Evolutionary conservation across 2,329 filamentous ascomycete species (phyloP), one percentile per base, ranked within the genome.

Genomic region (Calonectria crousiana): DNA sequence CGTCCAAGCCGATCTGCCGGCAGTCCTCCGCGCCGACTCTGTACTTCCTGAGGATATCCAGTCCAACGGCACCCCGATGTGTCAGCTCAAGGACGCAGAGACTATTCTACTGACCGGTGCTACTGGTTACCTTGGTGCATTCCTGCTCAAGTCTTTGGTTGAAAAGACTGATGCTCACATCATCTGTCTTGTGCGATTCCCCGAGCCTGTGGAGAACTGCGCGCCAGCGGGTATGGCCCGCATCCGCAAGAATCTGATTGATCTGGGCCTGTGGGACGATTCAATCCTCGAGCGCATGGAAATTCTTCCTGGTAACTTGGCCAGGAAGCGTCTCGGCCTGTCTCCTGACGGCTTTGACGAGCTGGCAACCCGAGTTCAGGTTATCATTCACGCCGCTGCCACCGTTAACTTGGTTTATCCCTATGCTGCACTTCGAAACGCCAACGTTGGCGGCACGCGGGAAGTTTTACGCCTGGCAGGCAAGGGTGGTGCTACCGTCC

Each of bases 341-440:
- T 88, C 92, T 0, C 89, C 90, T 0, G 90, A 93, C 16, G 88
- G 86, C 0, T 96, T 95, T 78, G 89, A 92, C 30, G 88, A 92
- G 34, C 87, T 96, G 10, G 92, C 92, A 1, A 83, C 86, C 14
- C 90, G 92, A 9, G 88, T 95, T 1, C 88, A 96, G 75, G 94
- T 95, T 44, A 93, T 96, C 71, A 88, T 96, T 1, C 94, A 96
- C 81, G 93, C 94, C 44, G 94, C 92, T 32, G 94, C 94, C 6
- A 94, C 92, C 0, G 94, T 96, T 80, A 95, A 95, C 81, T 86
- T 96, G 64, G 93, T 96, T 0, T 96, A 96, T 77, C 94, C 94
- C 0, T 96, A 96, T 77, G 94, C 94, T 52, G 93, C 94, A 0
- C 86, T 96, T 77, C 90, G 94, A 68, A 91, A 89, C 66, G 91